Base-by-base conservation (phyloP, 441 rosid species). In the Populus hybrid region DNA sequence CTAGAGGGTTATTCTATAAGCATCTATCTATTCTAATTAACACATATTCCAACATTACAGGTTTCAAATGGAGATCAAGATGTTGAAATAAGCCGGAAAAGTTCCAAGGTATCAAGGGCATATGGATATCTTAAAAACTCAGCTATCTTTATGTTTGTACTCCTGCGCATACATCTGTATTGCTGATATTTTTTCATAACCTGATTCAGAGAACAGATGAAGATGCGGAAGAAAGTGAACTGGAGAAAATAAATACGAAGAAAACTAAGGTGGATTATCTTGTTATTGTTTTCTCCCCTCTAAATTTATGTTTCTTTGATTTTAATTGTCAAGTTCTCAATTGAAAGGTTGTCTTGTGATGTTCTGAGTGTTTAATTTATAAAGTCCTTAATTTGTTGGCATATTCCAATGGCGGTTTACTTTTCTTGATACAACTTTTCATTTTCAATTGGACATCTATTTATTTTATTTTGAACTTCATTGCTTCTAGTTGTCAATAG, bases 261-360 rank as follows among this genome's bases (percentile, higher is more conserved):
- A 89, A 85, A 81, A 73, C 73, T 71, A 89, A 91, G 93, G 97
- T 88, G 76, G 40, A 70, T 30, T 30, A 26, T 59, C 69, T 82
- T 54, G 57, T 67, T n/a, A 3, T 40, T 40, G 12, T 36, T 28
- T 4, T 10, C 14, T 26, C 16, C 14, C 67, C 35, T 40, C 32
- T 36, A 5, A 1, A 10, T 35, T 42, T 16, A 38, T 57, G 7
- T 14, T 28, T 38, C n/a, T 46, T 34, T 10, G 12, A 10, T 36
- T 38, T 63, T 20, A 61, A 57, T 65, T 32, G 3, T 12, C 21
- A 28, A 46, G 40, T 59, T 34, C 35, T 24, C 7, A 18, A 40
- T 32, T 42, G 35, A 61, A 67, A 69, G 18, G 67, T 11, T 74
- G 16, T 34, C n/a, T 14, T 57, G 32, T 67, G 26, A n/a, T 72